These are phyloP conservation scores for Stenocarpella maydis DNA, from an alignment of 2,329 filamentous ascomycete species.

Conservation along the genomic window DNA sequence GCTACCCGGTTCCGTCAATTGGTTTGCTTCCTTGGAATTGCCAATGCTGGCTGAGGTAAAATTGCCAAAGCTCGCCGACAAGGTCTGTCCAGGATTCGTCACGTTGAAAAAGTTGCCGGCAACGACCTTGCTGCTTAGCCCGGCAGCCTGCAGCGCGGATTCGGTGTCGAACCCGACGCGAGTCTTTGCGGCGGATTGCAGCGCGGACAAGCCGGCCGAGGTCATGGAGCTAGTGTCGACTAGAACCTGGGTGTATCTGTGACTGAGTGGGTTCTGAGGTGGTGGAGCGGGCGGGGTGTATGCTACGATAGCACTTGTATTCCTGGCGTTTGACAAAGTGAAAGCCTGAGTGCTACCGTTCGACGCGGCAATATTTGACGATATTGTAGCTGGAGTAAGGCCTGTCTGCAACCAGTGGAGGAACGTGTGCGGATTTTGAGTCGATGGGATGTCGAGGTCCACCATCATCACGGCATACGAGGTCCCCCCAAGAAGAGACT, in stretches of 20 bases:
- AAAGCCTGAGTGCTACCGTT: constrained; percentile 39
- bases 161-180: constrained; percentile 41
- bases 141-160: constrained; percentile 40
- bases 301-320: constrained; percentile 40
- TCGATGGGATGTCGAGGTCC: constrained; percentile 57
- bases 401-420: constrained; percentile 54
- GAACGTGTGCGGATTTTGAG: constrained; percentile 45
- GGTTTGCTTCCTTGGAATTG: not conserved
- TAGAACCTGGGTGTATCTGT: constrained; percentile 49
- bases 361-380: constrained; percentile 34
- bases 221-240: constrained; percentile 47
- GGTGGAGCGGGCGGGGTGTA: constrained; percentile 50
- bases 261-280: constrained; percentile 47
- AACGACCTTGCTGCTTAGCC: constrained; percentile 44
- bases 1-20: not conserved
- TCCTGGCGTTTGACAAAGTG: constrained; percentile 43
- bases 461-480: constrained; percentile 53
- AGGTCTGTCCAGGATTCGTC: constrained; percentile 42
- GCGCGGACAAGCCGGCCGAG: constrained; percentile 38
- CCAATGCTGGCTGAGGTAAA: not conserved
- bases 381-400: constrained; percentile 41
- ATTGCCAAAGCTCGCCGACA: not conserved
- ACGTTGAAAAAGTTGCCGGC: constrained; percentile 47
- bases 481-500: not conserved
- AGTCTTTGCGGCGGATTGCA: constrained; percentile 40